Conservation (phyloP, 164 flowering plant genomes). For the Chimonanthus salicifolius region DNA sequence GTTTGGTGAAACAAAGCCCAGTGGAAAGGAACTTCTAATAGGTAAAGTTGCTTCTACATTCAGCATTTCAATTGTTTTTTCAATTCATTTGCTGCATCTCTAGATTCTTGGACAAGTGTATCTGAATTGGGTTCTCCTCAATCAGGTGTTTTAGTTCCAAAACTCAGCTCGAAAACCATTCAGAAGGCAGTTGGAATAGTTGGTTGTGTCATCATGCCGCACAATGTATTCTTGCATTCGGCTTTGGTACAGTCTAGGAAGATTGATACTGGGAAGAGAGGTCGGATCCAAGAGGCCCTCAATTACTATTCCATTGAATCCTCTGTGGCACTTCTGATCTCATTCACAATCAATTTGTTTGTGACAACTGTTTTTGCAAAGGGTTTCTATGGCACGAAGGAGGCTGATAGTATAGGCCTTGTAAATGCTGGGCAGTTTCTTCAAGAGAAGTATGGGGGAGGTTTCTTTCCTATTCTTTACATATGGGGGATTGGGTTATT, state of each 20-base stretch:
- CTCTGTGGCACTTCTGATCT: constrained; percentile 53
- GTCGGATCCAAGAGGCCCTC: constrained; percentile 74
- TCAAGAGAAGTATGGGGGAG: constrained; percentile 82
- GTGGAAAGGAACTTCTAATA: constrained; percentile 60
- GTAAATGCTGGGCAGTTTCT: constrained; percentile 90
- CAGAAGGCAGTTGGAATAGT: constrained; percentile 87
- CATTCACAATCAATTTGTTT: constrained; percentile 78
- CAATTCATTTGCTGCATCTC: not conserved
- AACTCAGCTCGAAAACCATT: constrained; percentile 78
- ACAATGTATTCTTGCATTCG: constrained; percentile 85
- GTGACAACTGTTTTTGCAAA: constrained; percentile 88
- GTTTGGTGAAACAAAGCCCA: constrained; percentile 83
- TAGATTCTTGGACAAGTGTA: not conserved
- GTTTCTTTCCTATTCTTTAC: constrained; percentile 75
- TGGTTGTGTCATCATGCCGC: constrained; percentile 92
- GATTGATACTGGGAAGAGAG: constrained; percentile 52
- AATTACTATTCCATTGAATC: constrained; percentile 84
- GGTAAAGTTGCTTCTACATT: constrained; percentile 28
- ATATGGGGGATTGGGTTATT: constrained; percentile 89
- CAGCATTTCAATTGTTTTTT: not conserved
- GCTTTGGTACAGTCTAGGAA: constrained; percentile 89
- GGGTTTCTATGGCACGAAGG: constrained; percentile 63
- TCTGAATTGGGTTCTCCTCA: not conserved
- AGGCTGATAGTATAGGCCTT: constrained; percentile 65
- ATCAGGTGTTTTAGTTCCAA: constrained; percentile 75